These are phyloP conservation scores for Arthroderma sp. DNA, from an alignment of 2,329 filamentous ascomycete species.

Conservation along the genomic window DNA sequence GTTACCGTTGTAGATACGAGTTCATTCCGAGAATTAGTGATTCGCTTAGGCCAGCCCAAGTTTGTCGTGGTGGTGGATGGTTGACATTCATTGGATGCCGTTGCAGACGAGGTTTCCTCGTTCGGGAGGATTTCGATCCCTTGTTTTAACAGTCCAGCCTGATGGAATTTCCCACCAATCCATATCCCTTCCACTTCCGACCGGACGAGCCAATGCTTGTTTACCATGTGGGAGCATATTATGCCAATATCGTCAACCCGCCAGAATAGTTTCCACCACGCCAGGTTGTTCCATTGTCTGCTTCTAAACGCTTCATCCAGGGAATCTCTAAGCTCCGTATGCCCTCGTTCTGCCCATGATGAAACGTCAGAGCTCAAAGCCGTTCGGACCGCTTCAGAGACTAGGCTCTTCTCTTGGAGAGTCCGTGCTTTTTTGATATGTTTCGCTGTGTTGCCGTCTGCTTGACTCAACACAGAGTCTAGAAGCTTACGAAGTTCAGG, in stretches of 20 bases:
- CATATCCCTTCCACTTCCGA: conserved; percentile 75
- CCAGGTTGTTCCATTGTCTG: conserved; percentile 63
- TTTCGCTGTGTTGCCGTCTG: conserved; percentile 20
- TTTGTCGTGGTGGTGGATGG: background rate
- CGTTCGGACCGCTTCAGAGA: conserved; percentile 31
- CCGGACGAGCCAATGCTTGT: conserved; percentile 59
- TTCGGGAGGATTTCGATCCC: background rate
- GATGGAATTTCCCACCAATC: conserved; percentile 61
- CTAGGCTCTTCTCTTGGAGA: conserved; percentile 20
- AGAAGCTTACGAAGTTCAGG: conserved; percentile 54
- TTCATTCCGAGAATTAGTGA: conserved; percentile 55
- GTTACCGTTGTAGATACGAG: conserved; percentile 55
- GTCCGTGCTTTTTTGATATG: conserved; percentile 19
- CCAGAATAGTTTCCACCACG: conserved; percentile 96
- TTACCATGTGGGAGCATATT: conserved; percentile 66
- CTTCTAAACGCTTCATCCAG: conserved; percentile 66
- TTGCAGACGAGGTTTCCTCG: background rate
- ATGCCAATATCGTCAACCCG: conserved; percentile 81
- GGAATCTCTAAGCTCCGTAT: conserved; percentile 68
- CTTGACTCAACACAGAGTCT: conserved; percentile 45
- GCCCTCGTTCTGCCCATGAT: conserved; percentile 64
- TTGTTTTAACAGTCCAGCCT: conserved; percentile 40
- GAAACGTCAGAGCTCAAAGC: conserved; percentile 48
- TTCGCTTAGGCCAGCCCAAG: conserved; percentile 55
- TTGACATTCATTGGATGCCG: background rate